Percentiles rank a stretch among this genome's conserved stretches.
Evolutionary conservation across 2,329 filamentous ascomycete species (phyloP).

Genomic region (Sarocladium strictum): DNA sequence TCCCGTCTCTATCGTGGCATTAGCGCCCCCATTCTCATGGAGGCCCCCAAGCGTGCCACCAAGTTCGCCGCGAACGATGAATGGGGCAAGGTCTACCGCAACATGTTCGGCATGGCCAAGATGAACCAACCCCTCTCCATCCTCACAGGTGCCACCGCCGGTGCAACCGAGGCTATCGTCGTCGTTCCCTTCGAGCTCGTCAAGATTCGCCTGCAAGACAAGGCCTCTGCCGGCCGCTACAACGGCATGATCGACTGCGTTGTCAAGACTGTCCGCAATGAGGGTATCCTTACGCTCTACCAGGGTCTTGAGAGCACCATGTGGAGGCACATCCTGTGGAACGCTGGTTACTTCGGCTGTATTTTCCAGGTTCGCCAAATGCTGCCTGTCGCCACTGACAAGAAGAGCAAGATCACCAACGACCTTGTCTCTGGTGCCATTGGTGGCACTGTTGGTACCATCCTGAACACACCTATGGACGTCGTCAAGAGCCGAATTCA

Average conservation of each 20-base stretch:
- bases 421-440: constrained; percentile 81
- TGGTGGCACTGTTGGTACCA: constrained; percentile 82
- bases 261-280: constrained; percentile 72
- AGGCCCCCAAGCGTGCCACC: constrained; percentile 87
- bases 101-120: constrained; percentile 74
- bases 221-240: constrained; percentile 85
- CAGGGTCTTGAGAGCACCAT: constrained; percentile 94
- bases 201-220: constrained; percentile 97
- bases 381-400: constrained; percentile 74
- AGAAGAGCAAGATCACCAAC: constrained; percentile 75
- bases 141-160: constrained; percentile 88
- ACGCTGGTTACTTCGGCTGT: constrained; percentile 94
- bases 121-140: constrained; percentile 91
- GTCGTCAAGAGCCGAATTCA: constrained; percentile 98
- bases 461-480: constrained; percentile 93
- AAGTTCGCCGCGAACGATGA: constrained; percentile 99
- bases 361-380: constrained; percentile 93
- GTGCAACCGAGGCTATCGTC: constrained; percentile 92
- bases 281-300: constrained; percentile 85
- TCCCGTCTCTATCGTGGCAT: constrained; percentile 95
- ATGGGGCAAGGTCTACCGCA: constrained; percentile 93
- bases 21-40: constrained; percentile 93
- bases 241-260: constrained; percentile 76
- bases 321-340: constrained; percentile 90
- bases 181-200: constrained; percentile 97